phyloP scores from a whole-genome alignment of 129 eudicot species.

The Deinandra increscens region DNA sequence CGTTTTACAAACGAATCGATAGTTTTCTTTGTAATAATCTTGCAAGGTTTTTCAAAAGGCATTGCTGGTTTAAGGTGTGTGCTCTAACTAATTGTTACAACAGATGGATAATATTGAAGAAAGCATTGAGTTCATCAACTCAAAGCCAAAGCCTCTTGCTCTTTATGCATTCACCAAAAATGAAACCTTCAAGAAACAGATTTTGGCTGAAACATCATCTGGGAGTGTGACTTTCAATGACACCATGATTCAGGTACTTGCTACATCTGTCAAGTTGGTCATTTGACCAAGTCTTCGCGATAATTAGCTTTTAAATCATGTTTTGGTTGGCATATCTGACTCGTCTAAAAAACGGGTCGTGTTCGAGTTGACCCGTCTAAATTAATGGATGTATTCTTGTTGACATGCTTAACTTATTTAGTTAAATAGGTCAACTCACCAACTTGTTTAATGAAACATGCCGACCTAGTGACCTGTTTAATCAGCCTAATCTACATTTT shows the following conservation, averaged over 20 bases:
- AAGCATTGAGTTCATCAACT: slow-evolving; percentile 81
- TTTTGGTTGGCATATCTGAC: no score
- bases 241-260: slow-evolving; percentile 67
- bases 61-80: neutral
- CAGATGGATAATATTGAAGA: slow-evolving; percentile 71
- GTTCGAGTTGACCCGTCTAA: no score
- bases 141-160: slow-evolving; percentile 81
- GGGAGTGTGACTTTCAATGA: slow-evolving; percentile 84
- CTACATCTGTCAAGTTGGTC: neutral
- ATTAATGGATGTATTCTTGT: no score
- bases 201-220: slow-evolving; percentile 76
- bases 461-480: no score
- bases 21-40: neutral
- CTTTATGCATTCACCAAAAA: slow-evolving; percentile 74
- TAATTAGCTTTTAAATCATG: no score
- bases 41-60: neutral
- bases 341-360: no score
- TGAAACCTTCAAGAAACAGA: slow-evolving; percentile 48
- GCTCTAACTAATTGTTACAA: slow-evolving; percentile 34
- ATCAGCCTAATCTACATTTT: no score
- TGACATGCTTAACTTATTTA: no score
- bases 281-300: neutral
- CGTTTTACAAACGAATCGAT: neutral
- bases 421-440: no score
- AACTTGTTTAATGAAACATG: no score